Conservation (phyloP, 192 early-diverging fungal genomes). For the Umbelopsis sp. region DNA sequence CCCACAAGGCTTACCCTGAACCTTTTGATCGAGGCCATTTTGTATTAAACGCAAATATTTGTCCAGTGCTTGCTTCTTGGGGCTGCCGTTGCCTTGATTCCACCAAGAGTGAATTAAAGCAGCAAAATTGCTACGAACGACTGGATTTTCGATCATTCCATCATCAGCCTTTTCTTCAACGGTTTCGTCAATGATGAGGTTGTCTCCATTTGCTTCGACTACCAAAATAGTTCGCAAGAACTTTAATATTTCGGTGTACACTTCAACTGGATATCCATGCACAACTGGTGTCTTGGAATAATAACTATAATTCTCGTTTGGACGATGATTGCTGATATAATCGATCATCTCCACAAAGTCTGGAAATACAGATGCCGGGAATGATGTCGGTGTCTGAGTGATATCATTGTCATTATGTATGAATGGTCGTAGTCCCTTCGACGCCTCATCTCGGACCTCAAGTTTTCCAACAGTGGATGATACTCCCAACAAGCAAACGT, state of each 20-base stretch:
- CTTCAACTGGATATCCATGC: constrained; percentile 56
- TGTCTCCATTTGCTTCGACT: constrained; percentile 58
- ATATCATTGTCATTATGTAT: constrained; percentile 19
- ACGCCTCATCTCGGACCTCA: constrained; percentile 58
- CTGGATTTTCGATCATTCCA: constrained; percentile 46
- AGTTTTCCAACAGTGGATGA: constrained; percentile 45
- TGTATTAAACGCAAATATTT: constrained; percentile 62
- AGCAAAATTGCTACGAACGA: constrained; percentile 41
- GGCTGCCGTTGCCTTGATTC: constrained; percentile 27
- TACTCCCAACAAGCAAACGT: constrained; percentile 61
- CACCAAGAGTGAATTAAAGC: constrained; percentile 25
- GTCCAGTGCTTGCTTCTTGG: constrained; percentile 40
- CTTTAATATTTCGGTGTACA: constrained; percentile 60
- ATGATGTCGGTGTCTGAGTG: not conserved
- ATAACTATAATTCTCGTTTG: constrained; percentile 26
- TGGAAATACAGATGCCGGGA: constrained; percentile 30
- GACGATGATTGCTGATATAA: constrained; percentile 28
- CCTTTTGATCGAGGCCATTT: constrained; percentile 51
- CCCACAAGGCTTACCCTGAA: constrained; percentile 35
- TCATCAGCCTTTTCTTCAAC: constrained; percentile 44
- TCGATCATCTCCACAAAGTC: constrained; percentile 29
- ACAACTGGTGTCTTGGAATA: constrained; percentile 38
- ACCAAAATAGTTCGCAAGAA: constrained; percentile 69
- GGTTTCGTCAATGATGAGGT: constrained; percentile 48
- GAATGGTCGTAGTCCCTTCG: constrained; percentile 45